Conservation (phyloP, 306 rosid genomes). For the Castanea mollissima region DNA sequence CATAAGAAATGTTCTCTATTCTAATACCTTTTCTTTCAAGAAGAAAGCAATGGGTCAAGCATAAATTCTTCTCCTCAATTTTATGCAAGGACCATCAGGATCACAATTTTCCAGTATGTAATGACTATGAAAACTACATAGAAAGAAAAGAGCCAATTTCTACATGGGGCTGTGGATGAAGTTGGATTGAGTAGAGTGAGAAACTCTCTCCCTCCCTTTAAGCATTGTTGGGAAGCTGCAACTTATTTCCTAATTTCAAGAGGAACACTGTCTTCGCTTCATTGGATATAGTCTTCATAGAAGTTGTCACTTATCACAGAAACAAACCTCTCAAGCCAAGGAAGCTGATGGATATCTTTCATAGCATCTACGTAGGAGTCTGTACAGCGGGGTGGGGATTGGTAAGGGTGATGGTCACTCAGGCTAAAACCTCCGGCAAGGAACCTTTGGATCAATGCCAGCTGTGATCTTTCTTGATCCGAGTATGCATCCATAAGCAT, state of each 20-base stretch:
- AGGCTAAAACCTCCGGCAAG: slow-evolving; percentile 84
- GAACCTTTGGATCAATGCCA: slow-evolving; percentile 80
- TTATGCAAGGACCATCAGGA: slow-evolving; percentile 11
- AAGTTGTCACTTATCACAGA: slow-evolving; percentile 91
- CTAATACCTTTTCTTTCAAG: not conserved
- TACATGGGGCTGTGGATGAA: slow-evolving; percentile 18
- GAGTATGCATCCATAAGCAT: slow-evolving; percentile 83
- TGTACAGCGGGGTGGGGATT: slow-evolving; percentile 88
- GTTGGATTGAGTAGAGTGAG: slow-evolving; percentile 38
- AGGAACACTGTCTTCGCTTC: slow-evolving; percentile 33
- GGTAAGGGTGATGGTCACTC: slow-evolving; percentile 74
- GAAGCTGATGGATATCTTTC: slow-evolving; percentile 97
- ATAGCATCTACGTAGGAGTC: slow-evolving; percentile 73
- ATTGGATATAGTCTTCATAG: slow-evolving; percentile 77
- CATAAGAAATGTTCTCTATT: not conserved
- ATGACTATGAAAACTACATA: slow-evolving; percentile 6
- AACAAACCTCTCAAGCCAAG: slow-evolving; percentile 95
- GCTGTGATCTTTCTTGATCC: slow-evolving; percentile 87
- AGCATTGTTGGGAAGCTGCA: slow-evolving; percentile 28
- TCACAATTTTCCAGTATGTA: slow-evolving; percentile 13
- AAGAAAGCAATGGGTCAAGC: slow-evolving; percentile 19
- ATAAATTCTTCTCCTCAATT: slow-evolving; percentile 13
- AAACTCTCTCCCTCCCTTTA: slow-evolving; percentile 42
- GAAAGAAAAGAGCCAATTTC: slow-evolving; percentile 5
- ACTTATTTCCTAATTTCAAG: slow-evolving; percentile 31